A percentile compares a stretch with the other conserved stretches of the same genome.
These are phyloP conservation scores for Tylopilus felleus DNA, from an alignment of 768 basidiomycete genomes.

Conservation along the genomic window DNA sequence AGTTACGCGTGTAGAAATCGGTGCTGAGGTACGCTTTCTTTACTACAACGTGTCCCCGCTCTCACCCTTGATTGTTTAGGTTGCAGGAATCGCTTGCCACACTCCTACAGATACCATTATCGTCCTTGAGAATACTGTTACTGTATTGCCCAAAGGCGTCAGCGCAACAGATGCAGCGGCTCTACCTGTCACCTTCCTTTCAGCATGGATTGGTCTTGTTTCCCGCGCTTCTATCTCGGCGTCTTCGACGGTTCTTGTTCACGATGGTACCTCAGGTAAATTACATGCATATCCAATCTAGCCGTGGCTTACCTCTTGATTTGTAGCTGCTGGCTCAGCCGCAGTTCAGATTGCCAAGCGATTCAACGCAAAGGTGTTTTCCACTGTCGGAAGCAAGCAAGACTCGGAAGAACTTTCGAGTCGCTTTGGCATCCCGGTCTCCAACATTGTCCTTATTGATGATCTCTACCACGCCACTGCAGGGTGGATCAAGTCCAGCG, in stretches of 20 bases:
- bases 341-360: slow-evolving; percentile 28
- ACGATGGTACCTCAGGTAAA: slow-evolving; percentile 27
- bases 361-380: slow-evolving; percentile 17
- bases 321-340: slow-evolving; percentile 21
- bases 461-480: slow-evolving; percentile 5
- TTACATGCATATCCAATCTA: not conserved
- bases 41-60: not conserved
- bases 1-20: slow-evolving; percentile 5
- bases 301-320: not conserved
- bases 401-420: slow-evolving; percentile 17
- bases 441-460: slow-evolving; percentile 10
- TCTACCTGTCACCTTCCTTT: slow-evolving; percentile 20
- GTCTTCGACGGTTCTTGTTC: slow-evolving; percentile 24
- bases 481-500: slow-evolving; percentile 16
- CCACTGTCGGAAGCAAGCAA: slow-evolving; percentile 16
- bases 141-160: slow-evolving; percentile 14
- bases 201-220: slow-evolving; percentile 29
- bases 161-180: slow-evolving; percentile 18
- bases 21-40: slow-evolving; percentile 3
- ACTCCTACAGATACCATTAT: slow-evolving; percentile 15
- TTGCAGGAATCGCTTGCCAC: slow-evolving; percentile 19
- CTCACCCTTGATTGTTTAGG: slow-evolving; percentile 8
- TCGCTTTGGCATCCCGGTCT: slow-evolving; percentile 5
- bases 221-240: slow-evolving; percentile 15
- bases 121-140: slow-evolving; percentile 11